phyloP scores from a whole-genome alignment of 2,329 filamentous ascomycete genomes.

The Colletotrichum cereale region DNA sequence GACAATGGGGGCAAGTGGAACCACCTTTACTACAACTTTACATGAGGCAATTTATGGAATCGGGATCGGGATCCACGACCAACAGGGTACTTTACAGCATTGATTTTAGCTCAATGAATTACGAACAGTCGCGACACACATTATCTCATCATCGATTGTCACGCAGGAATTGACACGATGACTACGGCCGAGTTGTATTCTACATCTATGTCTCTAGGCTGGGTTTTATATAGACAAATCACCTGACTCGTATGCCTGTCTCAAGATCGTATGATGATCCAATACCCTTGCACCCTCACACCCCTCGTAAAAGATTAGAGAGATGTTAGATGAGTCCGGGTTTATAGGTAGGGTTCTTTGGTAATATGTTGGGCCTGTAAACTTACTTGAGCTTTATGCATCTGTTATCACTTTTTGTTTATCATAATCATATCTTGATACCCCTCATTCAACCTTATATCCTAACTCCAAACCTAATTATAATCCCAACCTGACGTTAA shows the following conservation, averaged over 20 bases:
- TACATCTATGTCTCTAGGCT: background rate
- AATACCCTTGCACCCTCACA: no score
- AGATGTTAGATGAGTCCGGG: no score
- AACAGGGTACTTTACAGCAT: background rate
- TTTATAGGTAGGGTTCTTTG: no score
- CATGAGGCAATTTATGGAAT: background rate
- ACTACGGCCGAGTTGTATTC: fast-evolving
- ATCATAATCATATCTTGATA: no score
- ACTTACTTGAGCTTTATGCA: background rate
- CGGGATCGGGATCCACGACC: background rate
- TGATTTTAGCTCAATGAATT: background rate
- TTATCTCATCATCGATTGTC: background rate
- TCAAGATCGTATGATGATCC: no score
- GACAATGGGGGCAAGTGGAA: background rate
- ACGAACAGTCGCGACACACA: background rate
- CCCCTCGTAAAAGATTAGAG: no score
- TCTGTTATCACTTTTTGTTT: no score
- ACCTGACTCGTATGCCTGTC: no score
- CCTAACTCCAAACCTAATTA: background rate
- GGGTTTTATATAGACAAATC: background rate
- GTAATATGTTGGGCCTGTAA: no score
- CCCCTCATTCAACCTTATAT: background rate
- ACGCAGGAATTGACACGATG: background rate
- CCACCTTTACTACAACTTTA: background rate
- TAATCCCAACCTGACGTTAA: background rate